A percentile compares a stretch with the other conserved stretches of the same genome.
Conservation (phyloP, 2,329 filamentous ascomycete species). For the Colletotrichum australisinense region DNA sequence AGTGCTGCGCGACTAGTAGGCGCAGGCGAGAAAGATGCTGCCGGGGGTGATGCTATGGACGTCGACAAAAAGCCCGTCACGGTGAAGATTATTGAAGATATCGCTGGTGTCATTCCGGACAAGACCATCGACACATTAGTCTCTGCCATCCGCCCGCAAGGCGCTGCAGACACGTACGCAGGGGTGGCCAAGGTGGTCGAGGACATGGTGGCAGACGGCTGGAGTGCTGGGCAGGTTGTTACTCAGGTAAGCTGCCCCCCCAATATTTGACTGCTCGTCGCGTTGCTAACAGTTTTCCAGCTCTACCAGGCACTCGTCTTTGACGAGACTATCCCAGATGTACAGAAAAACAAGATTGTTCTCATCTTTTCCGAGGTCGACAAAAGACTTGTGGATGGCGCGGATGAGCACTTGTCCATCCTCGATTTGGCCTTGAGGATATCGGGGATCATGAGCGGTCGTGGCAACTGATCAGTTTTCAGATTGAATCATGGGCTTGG, state of each 20-base stretch:
- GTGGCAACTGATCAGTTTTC: constrained; percentile 38
- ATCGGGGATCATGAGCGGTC: constrained; percentile 74
- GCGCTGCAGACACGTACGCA: constrained; percentile 74
- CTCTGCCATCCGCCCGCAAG: constrained; percentile 79
- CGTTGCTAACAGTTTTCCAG: constrained; percentile 50
- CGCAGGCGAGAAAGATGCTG: constrained; percentile 62
- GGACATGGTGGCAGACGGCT: constrained; percentile 94
- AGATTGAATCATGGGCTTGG: not conserved
- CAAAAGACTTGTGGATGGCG: constrained; percentile 92
- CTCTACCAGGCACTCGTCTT: constrained; percentile 86
- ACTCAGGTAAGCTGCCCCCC: constrained; percentile 68
- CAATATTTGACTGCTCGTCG: not conserved
- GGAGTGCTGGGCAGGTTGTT: constrained; percentile 92
- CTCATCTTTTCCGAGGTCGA: constrained; percentile 93
- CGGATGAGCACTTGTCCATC: constrained; percentile 93
- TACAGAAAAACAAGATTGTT: constrained; percentile 91
- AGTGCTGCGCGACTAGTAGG: constrained; percentile 91
- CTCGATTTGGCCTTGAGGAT: constrained; percentile 87
- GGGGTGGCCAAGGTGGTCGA: constrained; percentile 83
- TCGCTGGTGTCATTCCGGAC: constrained; percentile 92
- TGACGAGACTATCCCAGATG: constrained; percentile 85
- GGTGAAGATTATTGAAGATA: constrained; percentile 87
- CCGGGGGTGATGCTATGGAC: constrained; percentile 73
- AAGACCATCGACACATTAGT: constrained; percentile 77
- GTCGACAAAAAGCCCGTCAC: constrained; percentile 73